Evolutionary conservation across 345 rosid species (phyloP).

Genomic region (Melaleuca alternifolia): DNA sequence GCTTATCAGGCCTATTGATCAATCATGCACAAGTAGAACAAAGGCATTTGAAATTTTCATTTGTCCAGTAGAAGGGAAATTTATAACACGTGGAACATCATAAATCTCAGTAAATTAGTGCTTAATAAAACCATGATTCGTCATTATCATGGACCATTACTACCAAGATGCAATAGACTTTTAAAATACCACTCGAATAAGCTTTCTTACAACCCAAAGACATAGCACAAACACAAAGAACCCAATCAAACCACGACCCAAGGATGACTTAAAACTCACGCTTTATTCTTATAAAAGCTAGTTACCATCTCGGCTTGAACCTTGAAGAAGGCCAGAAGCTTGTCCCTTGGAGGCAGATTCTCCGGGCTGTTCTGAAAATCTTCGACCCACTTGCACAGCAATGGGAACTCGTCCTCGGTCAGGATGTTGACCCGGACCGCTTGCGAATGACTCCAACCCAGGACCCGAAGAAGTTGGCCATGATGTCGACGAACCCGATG

Average conservation of each 20-base stretch:
- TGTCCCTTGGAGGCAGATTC: slow-evolving; percentile 28
- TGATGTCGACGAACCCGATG: slow-evolving; percentile 46
- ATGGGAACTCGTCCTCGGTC: slow-evolving; percentile 31
- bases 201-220: neutral
- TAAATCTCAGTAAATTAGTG: neutral
- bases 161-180: neutral
- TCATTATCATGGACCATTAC: neutral
- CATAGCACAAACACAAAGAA: neutral
- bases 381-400: slow-evolving; percentile 19
- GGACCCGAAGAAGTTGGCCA: slow-evolving; percentile 16
- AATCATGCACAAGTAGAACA: neutral
- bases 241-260: neutral
- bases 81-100: neutral
- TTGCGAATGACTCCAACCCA: slow-evolving; percentile 25
- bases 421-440: slow-evolving; percentile 22
- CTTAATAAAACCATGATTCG: neutral
- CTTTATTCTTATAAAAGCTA: neutral
- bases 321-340: slow-evolving; percentile 8
- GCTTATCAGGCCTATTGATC: neutral
- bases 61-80: neutral
- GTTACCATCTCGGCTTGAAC: neutral
- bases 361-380: slow-evolving; percentile 15
- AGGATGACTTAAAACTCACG: neutral
- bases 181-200: neutral
- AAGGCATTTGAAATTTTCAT: neutral